These are phyloP conservation scores for Colletotrichum abscissum DNA, from an alignment of 2,329 filamentous ascomycete species.

Conservation along the genomic window DNA sequence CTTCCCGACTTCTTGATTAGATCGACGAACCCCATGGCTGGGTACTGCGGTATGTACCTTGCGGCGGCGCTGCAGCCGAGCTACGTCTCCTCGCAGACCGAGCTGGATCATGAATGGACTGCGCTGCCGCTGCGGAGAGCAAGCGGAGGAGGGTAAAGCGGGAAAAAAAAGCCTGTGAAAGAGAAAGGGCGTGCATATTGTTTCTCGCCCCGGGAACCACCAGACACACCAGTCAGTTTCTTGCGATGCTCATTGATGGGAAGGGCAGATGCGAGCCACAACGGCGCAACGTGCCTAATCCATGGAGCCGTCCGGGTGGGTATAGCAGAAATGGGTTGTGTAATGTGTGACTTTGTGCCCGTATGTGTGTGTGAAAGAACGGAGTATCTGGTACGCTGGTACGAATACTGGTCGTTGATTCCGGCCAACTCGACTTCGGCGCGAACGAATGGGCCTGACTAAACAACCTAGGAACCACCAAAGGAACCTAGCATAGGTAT, in stretches of 20 bases:
- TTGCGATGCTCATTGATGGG: background rate
- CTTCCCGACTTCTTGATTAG: conserved; percentile 28
- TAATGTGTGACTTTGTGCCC: background rate
- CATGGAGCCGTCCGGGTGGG: conserved; percentile 31
- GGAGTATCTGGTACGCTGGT: background rate
- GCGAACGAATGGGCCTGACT: conserved; percentile 16
- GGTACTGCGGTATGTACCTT: background rate
- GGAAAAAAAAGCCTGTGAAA: conserved; percentile 12
- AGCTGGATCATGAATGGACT: conserved; percentile 7
- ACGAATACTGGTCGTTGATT: background rate
- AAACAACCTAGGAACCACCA: background rate
- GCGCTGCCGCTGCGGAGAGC: conserved; percentile 5
- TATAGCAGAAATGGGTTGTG: conserved; percentile 7
- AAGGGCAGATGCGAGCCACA: conserved; percentile 31
- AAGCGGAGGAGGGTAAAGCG: background rate
- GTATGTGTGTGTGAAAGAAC: background rate
- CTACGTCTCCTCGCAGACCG: conserved; percentile 26
- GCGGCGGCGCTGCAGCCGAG: conserved; percentile 21
- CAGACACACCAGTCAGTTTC: background rate
- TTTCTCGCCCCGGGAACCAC: background rate
- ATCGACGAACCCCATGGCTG: conserved; percentile 34
- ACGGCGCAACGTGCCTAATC: conserved; percentile 33
- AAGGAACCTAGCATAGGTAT: background rate
- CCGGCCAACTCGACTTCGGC: background rate
- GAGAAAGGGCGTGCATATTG: conserved; percentile 3